Percentiles rank a stretch among this genome's conserved stretches.
phyloP scores from a whole-genome alignment of 352 stramenopile species.

The Globisporangium spiculum region DNA sequence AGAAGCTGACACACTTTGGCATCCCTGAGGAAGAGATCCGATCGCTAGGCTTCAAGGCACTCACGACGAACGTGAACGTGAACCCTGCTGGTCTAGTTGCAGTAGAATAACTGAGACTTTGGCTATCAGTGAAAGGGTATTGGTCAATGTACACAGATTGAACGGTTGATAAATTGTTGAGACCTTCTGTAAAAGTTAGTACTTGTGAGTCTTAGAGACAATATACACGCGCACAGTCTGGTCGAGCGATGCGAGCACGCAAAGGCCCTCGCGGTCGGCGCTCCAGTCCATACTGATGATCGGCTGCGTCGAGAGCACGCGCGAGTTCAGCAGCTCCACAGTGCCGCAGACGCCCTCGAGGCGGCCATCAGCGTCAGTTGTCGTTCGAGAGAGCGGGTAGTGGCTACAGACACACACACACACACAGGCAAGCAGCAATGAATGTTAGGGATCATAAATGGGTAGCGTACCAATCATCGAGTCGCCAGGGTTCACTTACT shows the following conservation, averaged over 20 bases:
- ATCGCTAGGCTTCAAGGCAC: slow-evolving; percentile 52
- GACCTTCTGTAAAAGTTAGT: background rate
- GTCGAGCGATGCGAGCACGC: slow-evolving; percentile 90
- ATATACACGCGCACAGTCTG: slow-evolving; percentile 95
- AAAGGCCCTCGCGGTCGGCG: slow-evolving; percentile 92
- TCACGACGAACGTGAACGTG: slow-evolving; percentile 53
- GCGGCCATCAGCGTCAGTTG: slow-evolving; percentile 82
- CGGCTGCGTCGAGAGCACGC: slow-evolving; percentile 94
- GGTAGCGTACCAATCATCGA: background rate
- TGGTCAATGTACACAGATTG: background rate
- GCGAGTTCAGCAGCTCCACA: slow-evolving; percentile 94
- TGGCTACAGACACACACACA: slow-evolving; percentile 33
- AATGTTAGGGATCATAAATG: background rate
- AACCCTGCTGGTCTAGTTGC: slow-evolving; percentile 74
- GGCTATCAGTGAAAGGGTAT: too few species aligned
- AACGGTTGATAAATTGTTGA: background rate
- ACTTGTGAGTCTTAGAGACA: slow-evolving; percentile 95
- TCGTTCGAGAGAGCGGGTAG: slow-evolving; percentile 77
- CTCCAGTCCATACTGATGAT: slow-evolving; percentile 97
- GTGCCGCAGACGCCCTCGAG: slow-evolving; percentile 88
- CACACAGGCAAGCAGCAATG: background rate
- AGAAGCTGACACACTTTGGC: slow-evolving; percentile 64
- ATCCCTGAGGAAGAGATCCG: slow-evolving; percentile 77
- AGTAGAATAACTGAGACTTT: slow-evolving; percentile 18
- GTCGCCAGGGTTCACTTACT: slow-evolving; percentile 58